These are phyloP conservation scores for Aspergillus felis DNA, from an alignment of 2,329 filamentous ascomycete species.

Conservation along the genomic window DNA sequence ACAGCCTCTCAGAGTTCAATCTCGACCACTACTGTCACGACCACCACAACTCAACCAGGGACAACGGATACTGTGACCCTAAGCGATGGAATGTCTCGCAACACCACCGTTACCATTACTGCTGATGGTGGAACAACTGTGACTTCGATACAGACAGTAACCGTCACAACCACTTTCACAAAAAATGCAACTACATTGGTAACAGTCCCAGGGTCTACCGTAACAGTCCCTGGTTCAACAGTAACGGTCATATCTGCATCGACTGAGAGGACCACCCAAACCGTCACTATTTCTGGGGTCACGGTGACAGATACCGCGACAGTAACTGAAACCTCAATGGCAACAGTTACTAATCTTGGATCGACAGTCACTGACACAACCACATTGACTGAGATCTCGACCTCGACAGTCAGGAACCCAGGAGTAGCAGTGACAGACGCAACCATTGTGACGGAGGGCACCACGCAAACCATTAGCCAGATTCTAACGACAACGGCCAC, in stretches of 20 bases:
- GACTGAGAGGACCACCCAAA: not conserved
- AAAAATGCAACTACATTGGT: conserved; percentile 4
- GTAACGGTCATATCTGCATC: not conserved
- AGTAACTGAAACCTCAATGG: not conserved
- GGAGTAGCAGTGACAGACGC: not conserved
- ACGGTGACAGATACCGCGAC: not conserved
- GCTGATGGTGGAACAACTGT: conserved; percentile 9
- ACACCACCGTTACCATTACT: not conserved
- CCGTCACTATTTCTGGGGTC: not conserved
- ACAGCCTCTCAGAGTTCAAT: not conserved
- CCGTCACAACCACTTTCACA: conserved; percentile 1
- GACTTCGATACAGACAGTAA: conserved; percentile 12
- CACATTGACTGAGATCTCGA: not conserved
- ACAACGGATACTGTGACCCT: not conserved
- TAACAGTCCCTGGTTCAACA: conserved; percentile 4
- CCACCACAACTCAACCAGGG: not conserved
- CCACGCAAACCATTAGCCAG: not conserved
- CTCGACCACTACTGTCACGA: not conserved
- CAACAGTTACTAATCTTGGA: not conserved
- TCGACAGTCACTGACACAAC: not conserved
- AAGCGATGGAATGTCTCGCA: not conserved
- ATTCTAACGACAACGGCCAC: not conserved
- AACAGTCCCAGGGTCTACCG: not conserved
- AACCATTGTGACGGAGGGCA: not conserved
- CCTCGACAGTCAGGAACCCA: not conserved